Conservation (phyloP, 2,329 filamentous ascomycete genomes). For the Myriosclerotinia duriaeana region DNA sequence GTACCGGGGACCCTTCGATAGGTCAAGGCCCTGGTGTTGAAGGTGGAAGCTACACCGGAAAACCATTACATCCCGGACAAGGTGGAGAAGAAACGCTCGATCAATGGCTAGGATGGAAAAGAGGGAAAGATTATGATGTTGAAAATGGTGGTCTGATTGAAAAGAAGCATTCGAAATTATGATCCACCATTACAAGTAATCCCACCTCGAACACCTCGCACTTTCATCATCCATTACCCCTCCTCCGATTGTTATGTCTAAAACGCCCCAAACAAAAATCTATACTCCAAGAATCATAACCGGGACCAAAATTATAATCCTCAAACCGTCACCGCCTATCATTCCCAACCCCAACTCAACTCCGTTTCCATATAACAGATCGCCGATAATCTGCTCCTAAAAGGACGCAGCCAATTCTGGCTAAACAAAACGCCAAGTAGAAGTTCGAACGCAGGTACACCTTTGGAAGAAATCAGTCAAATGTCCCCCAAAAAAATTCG, state of each 20-base stretch:
- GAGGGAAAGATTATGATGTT: conserved; percentile 69
- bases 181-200: conserved; percentile 28
- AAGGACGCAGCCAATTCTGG: conserved; percentile 8
- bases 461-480: not conserved
- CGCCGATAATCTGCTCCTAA: not conserved
- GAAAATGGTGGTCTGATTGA: conserved; percentile 60
- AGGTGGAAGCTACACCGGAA: conserved; percentile 66
- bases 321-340: not conserved
- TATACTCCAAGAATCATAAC: conserved; percentile 10
- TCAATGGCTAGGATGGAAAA: conserved; percentile 76
- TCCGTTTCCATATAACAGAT: conserved; percentile 1
- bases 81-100: conserved; percentile 69
- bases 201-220: not conserved
- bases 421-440: conserved; percentile 1
- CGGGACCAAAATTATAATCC: not conserved
- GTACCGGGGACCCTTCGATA: conserved; percentile 42
- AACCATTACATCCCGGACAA: conserved; percentile 61
- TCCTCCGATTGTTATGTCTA: not conserved
- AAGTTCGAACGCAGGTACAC: not conserved
- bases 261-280: conserved; percentile 16
- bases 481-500: too few species aligned
- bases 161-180: conserved; percentile 48
- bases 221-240: not conserved
- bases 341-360: not conserved
- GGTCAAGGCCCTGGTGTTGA: conserved; percentile 63